Percentiles rank a stretch among this genome's conserved stretches.
phyloP scores from a whole-genome alignment of 768 basidiomycete species.

The Trametes sanguinea region DNA sequence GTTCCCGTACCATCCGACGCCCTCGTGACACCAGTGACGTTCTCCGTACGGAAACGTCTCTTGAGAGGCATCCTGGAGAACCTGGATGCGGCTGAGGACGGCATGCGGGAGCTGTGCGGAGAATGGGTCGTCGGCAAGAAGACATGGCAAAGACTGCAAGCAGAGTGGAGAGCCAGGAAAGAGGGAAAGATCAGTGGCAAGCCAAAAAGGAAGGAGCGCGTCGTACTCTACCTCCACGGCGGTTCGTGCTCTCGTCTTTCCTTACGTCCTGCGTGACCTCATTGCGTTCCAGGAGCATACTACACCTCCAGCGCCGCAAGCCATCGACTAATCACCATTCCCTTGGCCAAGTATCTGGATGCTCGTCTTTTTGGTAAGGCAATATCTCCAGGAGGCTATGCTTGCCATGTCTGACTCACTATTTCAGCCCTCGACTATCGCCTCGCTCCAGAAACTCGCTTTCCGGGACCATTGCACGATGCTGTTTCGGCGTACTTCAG shows the following conservation, averaged over 20 bases:
- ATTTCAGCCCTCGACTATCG: slow-evolving; percentile 86
- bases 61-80: slow-evolving; percentile 80
- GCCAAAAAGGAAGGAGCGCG: slow-evolving; percentile 63
- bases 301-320: slow-evolving; percentile 90
- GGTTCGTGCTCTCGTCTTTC: slow-evolving; percentile 48
- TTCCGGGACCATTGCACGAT: slow-evolving; percentile 88
- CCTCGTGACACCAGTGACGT: slow-evolving; percentile 92
- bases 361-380: slow-evolving; percentile 81
- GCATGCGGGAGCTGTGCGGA: slow-evolving; percentile 78
- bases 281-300: slow-evolving; percentile 68
- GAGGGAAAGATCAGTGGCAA: slow-evolving; percentile 16
- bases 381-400: background rate
- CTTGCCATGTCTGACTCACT: background rate
- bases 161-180: slow-evolving; percentile 63
- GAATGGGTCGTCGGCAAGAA: slow-evolving; percentile 97
- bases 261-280: background rate
- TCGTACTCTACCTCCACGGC: slow-evolving; percentile 93
- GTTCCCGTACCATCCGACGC: slow-evolving; percentile 91
- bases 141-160: slow-evolving; percentile 85
- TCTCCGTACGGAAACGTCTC: slow-evolving; percentile 69
- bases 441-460: slow-evolving; percentile 91
- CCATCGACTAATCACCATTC: slow-evolving; percentile 88
- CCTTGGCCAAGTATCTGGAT: slow-evolving; percentile 84
- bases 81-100: slow-evolving; percentile 75
- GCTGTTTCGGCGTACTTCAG: slow-evolving; percentile 86